phyloP scores from a whole-genome alignment of 495 filamentous ascomycete species.

The Aspergillus homomorphus region DNA sequence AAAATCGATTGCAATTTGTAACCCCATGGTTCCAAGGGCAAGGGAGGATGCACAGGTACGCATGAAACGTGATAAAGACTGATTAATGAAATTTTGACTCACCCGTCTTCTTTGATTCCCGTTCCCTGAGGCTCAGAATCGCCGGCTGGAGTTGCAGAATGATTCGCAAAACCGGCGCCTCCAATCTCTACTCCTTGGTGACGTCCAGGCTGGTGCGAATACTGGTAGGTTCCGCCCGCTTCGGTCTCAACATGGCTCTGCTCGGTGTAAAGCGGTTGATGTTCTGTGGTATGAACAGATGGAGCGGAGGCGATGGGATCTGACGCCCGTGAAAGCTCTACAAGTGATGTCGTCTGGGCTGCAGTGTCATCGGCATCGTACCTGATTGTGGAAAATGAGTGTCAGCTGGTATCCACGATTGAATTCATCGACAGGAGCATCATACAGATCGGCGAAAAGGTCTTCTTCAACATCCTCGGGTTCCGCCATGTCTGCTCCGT shows the following conservation, averaged over 20 bases:
- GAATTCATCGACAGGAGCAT: background rate
- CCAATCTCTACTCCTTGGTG: constrained; percentile 64
- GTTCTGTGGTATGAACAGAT: constrained; percentile 23
- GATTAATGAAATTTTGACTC: constrained; percentile 53
- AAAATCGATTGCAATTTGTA: background rate
- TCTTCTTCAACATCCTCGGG: constrained; percentile 92
- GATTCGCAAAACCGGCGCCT: constrained; percentile 43
- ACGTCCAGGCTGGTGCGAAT: constrained; percentile 49
- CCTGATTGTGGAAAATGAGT: constrained; percentile 40
- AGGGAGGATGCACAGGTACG: background rate
- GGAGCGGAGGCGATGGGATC: constrained; percentile 23
- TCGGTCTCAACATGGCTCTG: constrained; percentile 44
- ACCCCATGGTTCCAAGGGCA: background rate
- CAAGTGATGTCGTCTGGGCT: constrained; percentile 38
- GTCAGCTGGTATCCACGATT: constrained; percentile 3
- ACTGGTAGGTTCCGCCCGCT: constrained; percentile 30
- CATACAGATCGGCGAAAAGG: constrained; percentile 97
- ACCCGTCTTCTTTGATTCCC: constrained; percentile 98
- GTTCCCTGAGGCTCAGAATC: constrained; percentile 46
- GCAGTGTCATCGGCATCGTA: constrained; percentile 81
- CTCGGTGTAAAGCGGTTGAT: constrained; percentile 27
- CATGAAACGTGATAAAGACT: constrained; percentile 22
- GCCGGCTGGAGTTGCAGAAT: constrained; percentile 26
- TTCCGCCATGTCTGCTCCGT: constrained; percentile 64
- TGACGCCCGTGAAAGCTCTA: constrained; percentile 29